Evolutionary conservation across 208 protist species (phyloP), one percentile per base, ranked within the genome.

Genomic region (Acanthamoeba triangularis): DNA sequence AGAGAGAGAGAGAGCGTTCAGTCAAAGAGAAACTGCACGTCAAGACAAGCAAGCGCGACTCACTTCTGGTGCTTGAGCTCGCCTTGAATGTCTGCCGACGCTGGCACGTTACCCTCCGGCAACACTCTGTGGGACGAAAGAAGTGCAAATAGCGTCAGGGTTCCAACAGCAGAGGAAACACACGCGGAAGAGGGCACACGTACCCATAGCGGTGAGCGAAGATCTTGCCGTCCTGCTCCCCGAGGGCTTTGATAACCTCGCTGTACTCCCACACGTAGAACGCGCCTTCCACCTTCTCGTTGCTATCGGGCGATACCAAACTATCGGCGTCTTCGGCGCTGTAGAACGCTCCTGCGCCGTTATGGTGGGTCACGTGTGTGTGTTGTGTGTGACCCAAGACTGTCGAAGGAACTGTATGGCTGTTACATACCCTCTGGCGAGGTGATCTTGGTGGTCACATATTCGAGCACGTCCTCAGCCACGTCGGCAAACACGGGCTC

Each of bases 291-390:
- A 28, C 7, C 37, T 96, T 95, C 56, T 97, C 93, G 37, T 80
- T n/a, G 7, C 23, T 59, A 10, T 96, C 90, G 1, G 78, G 35
- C 20, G 59, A 23, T 11, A 82, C 52, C 20, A 94, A 56, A 59
- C 93, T 96, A 44, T 97, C 96, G 20, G 96, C 96, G 85, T 97
- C 96, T 30, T 97, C 96, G 28, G 96, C 96, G 23, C 37, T 85
- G 74, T 94, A 97, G 52, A 96, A 97, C 14, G 82, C 96, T 72
- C 96, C 96, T 92, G 33, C 47, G 35, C n/a, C 44, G n/a, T 18
- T n/a, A 49, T 11, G n/a, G n/a, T 80, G 33, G 16, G 72, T 28
- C 18, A 3, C 3, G 44, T 80, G 33, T 25, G 72, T 28, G 18
- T 54, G 49, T 41, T 76, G n/a, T 25, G 33, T 80, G 72, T 28